Evolutionary conservation across 495 filamentous ascomycete genomes (phyloP), one percentile per base, ranked within the genome.

Genomic region (Lophium mytilinum): DNA sequence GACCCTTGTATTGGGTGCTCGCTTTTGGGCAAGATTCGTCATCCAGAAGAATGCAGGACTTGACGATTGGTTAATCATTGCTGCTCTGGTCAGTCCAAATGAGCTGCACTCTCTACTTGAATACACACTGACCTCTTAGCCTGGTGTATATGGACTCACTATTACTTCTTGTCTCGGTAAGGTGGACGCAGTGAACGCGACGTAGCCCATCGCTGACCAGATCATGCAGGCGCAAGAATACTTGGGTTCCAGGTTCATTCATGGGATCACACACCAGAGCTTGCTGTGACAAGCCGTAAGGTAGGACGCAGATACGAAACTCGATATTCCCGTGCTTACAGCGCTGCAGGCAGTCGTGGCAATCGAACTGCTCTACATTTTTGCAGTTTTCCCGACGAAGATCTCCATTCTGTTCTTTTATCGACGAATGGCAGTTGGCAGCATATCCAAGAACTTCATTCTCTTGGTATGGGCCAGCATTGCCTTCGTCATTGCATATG

Each of bases 361-460:
- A 0, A 63, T 63, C 35, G 60, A 66, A 42, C 12, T 58, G 1
- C 37, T 63, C 3, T 68, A 68, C 52, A 14, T 66, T 3, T 24
- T 50, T 18, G 12, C 58, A 1, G 64, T 53, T n/a, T 55, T 35
- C 15, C 42, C 60, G 17, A 64, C 60, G 39, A 66, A 66, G 39
- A 61, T 68, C 17, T 66, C 63, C 19, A 66, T 68, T n/a, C 60
- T 68, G 11, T 61, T 51, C 51, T 68, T 68, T 54, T 68, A 68
- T 42, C 51, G 63, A 18, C 66, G 66, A n/a, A 50, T 68, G 34
- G 35, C 63, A 1, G 40, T 15, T n/a, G 60, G 60, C n/a, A 40
- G 57, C 1, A 48, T 68, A 36, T 57, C 60, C 3, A 60, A 48
- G 36, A 46, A 24, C 12, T 66, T 66, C 56, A 40, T 58, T 8